phyloP scores from a whole-genome alignment of 768 basidiomycete species.

The Pleurotus djamor region DNA sequence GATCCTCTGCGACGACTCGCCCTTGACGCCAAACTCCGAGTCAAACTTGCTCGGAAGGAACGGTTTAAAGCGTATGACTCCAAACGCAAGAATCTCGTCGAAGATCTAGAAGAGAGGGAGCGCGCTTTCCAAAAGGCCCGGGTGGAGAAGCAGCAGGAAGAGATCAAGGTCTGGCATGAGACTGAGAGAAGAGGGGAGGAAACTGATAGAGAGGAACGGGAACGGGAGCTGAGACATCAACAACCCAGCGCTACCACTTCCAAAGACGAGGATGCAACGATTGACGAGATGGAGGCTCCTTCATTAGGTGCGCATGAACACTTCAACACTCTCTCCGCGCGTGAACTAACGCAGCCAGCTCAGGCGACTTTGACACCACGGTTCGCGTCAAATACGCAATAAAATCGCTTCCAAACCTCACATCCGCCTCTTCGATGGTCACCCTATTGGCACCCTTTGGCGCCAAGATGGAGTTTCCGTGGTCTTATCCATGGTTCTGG shows the following conservation, averaged over 20 bases:
- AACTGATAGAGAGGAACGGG: conserved; percentile 65
- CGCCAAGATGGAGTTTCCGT: conserved; percentile 58
- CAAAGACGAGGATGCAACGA: conserved; percentile 22
- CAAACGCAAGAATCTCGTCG: conserved; percentile 72
- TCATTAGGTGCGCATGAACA: conserved; percentile 39
- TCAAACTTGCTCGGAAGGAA: conserved; percentile 64
- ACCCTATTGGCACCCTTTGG: conserved; percentile 61
- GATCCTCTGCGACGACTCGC: conserved; percentile 79
- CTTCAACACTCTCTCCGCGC: too few relatives aligned
- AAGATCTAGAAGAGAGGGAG: conserved; percentile 80
- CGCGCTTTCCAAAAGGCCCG: conserved; percentile 74
- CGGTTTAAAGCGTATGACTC: conserved; percentile 69
- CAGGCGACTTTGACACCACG: conserved; percentile 72
- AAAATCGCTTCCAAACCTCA: conserved; percentile 55
- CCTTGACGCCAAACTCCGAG: conserved; percentile 72
- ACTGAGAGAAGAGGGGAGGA: conserved; percentile 74
- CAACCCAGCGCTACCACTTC: conserved; percentile 25
- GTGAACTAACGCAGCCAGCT: conserved; percentile 8
- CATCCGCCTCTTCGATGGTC: conserved; percentile 45
- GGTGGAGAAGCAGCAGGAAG: conserved; percentile 59
- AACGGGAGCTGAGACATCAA: conserved; percentile 47
- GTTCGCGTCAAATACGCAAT: conserved; percentile 69
- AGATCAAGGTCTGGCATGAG: conserved; percentile 51
- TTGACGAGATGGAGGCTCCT: conserved; percentile 49
- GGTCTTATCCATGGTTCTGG: conserved; percentile 65